Evolutionary conservation across 1,139 yeast genomes (phyloP).

Genomic region (Pneumocystis sp.): DNA sequence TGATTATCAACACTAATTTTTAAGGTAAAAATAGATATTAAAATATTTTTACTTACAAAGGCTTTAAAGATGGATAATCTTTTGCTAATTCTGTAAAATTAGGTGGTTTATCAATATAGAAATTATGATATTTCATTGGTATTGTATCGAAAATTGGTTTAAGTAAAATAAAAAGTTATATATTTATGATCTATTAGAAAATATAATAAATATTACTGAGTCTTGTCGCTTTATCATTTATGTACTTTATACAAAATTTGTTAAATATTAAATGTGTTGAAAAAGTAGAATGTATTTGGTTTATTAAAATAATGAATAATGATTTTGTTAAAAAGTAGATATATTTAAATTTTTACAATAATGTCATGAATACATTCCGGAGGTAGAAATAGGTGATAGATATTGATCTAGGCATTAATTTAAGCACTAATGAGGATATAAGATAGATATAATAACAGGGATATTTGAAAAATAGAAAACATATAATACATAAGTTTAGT

Average conservation of each 20-base stretch:
- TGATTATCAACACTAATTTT: not conserved
- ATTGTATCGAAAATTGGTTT: not conserved
- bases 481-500: not conserved
- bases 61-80: slow-evolving; percentile 3
- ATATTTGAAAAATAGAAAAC: not conserved
- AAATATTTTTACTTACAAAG: slow-evolving; percentile 1
- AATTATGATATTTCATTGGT: not conserved
- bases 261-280: not conserved
- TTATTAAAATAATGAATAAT: not conserved
- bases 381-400: not conserved
- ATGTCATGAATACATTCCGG: not conserved
- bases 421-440: no score
- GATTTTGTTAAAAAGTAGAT: not conserved
- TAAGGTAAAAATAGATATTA: not conserved
- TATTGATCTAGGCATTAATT: not conserved
- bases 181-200: not conserved
- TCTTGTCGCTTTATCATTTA: not conserved
- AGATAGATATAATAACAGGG: not conserved
- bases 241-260: not conserved
- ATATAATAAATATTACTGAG: not conserved
- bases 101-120: slow-evolving; percentile 4
- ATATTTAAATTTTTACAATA: not conserved
- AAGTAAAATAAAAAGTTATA: not conserved
- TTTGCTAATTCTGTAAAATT: slow-evolving; percentile 4
- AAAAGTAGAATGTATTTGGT: not conserved